A percentile compares a stretch with the other conserved stretches of the same genome.
Conservation (phyloP, 2,329 filamentous ascomycete genomes). For the Pseudogymnoascus sp. region DNA sequence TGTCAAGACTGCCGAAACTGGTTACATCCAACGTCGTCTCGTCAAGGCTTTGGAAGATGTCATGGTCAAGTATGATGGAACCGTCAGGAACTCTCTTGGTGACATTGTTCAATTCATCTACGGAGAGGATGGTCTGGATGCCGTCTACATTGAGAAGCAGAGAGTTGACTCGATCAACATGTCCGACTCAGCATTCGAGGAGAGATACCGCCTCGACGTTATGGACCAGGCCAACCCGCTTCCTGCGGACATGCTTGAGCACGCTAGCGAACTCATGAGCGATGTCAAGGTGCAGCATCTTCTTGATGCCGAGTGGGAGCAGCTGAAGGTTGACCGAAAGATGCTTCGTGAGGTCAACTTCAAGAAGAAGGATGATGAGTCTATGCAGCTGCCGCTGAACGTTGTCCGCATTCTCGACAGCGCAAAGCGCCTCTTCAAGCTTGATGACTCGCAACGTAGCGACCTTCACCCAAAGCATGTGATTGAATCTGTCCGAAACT, state of each 20-base stretch:
- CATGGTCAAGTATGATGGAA: slow-evolving; percentile 95
- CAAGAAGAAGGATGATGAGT: slow-evolving; percentile 68
- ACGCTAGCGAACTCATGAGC: slow-evolving; percentile 77
- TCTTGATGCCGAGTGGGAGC: slow-evolving; percentile 82
- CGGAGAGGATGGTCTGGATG: slow-evolving; percentile 93
- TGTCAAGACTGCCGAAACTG: slow-evolving; percentile 98
- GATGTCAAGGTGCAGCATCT: slow-evolving; percentile 81
- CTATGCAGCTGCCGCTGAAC: slow-evolving; percentile 89
- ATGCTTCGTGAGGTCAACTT: slow-evolving; percentile 64
- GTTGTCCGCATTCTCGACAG: slow-evolving; percentile 84
- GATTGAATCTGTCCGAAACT: slow-evolving; percentile 66
- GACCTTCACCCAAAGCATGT: slow-evolving; percentile 85
- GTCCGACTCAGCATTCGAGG: slow-evolving; percentile 69
- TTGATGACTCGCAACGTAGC: slow-evolving; percentile 77
- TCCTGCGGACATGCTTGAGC: slow-evolving; percentile 70
- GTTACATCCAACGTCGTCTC: slow-evolving; percentile 96
- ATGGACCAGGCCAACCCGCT: slow-evolving; percentile 57
- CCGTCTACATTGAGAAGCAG: slow-evolving; percentile 88
- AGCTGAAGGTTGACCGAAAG: slow-evolving; percentile 65
- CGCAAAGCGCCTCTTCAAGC: slow-evolving; percentile 82
- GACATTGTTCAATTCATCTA: slow-evolving; percentile 97
- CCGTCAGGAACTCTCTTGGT: slow-evolving; percentile 90
- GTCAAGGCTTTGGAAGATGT: slow-evolving; percentile 98
- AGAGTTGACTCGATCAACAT: slow-evolving; percentile 78
- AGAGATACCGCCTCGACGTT: slow-evolving; percentile 78